Conservation (phyloP, 1,284 basidiomycete genomes). For the Cryptococcus floricola region DNA sequence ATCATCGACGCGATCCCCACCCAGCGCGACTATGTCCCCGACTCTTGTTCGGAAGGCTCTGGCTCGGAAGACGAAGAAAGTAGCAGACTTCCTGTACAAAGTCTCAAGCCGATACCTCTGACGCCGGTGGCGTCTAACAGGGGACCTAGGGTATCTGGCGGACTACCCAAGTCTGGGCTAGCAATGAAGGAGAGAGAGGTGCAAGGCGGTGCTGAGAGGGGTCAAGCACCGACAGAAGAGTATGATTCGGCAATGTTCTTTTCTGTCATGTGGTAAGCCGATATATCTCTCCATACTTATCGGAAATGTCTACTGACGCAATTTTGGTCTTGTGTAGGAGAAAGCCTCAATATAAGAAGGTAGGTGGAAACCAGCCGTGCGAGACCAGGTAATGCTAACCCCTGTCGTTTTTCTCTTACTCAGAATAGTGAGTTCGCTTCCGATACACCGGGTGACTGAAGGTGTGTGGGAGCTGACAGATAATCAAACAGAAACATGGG, state of each 20-base stretch:
- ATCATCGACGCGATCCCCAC: slow-evolving; percentile 21
- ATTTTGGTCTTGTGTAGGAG: slow-evolving; percentile 26
- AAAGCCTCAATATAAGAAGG: slow-evolving; percentile 49
- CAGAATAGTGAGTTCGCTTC: neutral
- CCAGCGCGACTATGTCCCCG: slow-evolving; percentile 18
- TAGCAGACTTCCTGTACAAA: neutral
- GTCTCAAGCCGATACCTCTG: slow-evolving; percentile 10
- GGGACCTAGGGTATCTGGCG: neutral
- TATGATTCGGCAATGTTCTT: slow-evolving; percentile 25
- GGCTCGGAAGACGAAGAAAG: slow-evolving; percentile 10
- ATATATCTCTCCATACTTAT: neutral
- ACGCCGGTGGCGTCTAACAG: slow-evolving; percentile 2
- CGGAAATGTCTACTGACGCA: slow-evolving; percentile 4
- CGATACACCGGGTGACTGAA: too few species aligned
- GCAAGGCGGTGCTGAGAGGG: slow-evolving; percentile 17
- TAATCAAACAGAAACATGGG: slow-evolving; percentile 46
- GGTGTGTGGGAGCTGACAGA: neutral
- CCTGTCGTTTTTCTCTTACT: too few species aligned
- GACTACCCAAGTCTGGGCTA: too few species aligned
- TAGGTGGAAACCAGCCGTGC: slow-evolving; percentile 8
- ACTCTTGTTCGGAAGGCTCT: slow-evolving; percentile 26
- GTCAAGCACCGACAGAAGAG: slow-evolving; percentile 7
- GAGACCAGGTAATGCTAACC: too few species aligned
- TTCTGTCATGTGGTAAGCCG: slow-evolving; percentile 46
- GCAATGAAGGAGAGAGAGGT: slow-evolving; percentile 4